Evolutionary conservation across 371 early-diverging fungal genomes (phyloP).

Genomic region (Syncephalastrum contaminatum): DNA sequence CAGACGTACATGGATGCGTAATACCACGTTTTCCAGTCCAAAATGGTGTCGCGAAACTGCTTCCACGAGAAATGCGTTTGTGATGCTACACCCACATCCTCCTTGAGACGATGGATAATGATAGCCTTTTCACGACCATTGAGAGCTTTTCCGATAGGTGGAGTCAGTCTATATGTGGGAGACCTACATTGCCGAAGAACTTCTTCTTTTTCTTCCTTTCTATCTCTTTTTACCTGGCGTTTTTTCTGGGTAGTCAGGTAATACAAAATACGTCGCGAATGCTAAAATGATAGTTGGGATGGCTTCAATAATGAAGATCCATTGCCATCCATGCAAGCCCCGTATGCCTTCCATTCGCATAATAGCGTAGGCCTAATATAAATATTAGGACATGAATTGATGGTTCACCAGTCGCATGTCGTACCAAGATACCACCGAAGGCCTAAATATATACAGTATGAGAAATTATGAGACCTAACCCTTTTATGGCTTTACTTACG

Average conservation of each 20-base stretch:
- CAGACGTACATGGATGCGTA: no score
- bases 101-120: conserved; percentile 8
- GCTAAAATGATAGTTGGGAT: conserved; percentile 11
- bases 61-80: background rate
- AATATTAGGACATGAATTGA: no score
- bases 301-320: conserved; percentile 12
- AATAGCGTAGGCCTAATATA: conserved; percentile 7
- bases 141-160: no score
- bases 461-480: no score
- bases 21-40: background rate
- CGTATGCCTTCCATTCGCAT: conserved; percentile 8
- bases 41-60: background rate
- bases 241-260: conserved; percentile 5
- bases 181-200: no score
- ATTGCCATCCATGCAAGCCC: conserved; percentile 16
- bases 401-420: no score
- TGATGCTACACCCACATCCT: conserved; percentile 1
- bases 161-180: no score
- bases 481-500: background rate
- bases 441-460: no score
- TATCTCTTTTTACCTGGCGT: no score
- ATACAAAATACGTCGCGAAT: conserved; percentile 3
- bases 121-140: background rate
- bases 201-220: no score
- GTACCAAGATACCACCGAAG: no score